phyloP scores from a whole-genome alignment of 2,329 filamentous ascomycete species.

The Periconia sp. region DNA sequence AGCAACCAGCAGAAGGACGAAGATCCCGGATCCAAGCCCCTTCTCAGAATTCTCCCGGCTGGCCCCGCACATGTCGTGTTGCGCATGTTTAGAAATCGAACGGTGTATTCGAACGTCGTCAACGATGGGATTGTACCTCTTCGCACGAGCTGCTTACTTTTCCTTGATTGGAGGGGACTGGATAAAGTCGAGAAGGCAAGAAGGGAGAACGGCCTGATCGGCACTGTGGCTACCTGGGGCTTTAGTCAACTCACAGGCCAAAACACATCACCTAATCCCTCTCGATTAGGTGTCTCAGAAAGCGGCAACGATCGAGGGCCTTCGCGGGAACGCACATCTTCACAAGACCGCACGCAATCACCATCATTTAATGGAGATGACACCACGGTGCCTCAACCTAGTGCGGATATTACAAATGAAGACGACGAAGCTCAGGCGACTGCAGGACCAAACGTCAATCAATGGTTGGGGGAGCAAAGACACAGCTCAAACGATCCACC shows the following conservation, averaged over 20 bases:
- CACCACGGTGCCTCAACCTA: conserved; percentile 69
- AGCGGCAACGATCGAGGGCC: conserved; percentile 22
- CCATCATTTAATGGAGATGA: conserved; percentile 38
- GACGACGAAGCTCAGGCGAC: conserved; percentile 60
- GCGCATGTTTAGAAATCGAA: conserved; percentile 85
- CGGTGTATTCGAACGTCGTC: conserved; percentile 94
- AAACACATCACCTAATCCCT: conserved; percentile 63
- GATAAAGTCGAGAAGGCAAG: conserved; percentile 93
- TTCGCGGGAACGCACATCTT: neutral
- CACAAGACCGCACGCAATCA: conserved; percentile 20
- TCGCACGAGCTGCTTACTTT: conserved; percentile 92
- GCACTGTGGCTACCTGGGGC: conserved; percentile 89
- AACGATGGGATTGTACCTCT: conserved; percentile 97
- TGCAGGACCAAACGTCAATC: conserved; percentile 32
- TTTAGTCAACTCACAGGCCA: conserved; percentile 86
- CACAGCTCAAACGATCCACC: conserved; percentile 23
- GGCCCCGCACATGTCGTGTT: conserved; percentile 87
- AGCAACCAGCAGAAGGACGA: conserved; percentile 55
- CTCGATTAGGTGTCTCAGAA: conserved; percentile 32
- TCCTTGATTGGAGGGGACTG: conserved; percentile 93
- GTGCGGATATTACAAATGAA: conserved; percentile 64
- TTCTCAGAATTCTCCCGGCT: conserved; percentile 85
- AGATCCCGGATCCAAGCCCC: conserved; percentile 83
- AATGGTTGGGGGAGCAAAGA: conserved; percentile 32
- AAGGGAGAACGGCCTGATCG: conserved; percentile 86